Conservation (phyloP, 2,329 filamentous ascomycete genomes). For the Neurospora sp. region DNA sequence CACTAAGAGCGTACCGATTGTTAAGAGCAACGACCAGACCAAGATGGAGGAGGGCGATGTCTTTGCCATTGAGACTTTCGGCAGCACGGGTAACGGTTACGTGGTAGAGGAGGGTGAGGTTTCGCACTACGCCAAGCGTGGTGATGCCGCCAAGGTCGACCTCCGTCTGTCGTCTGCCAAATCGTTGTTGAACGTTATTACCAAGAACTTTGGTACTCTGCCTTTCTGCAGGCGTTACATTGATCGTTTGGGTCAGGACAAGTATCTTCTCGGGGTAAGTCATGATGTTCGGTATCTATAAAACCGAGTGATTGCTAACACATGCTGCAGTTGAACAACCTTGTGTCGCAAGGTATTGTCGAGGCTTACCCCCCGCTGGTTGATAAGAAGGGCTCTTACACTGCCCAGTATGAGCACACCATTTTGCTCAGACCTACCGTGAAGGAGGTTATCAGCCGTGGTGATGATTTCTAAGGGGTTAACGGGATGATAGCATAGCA, state of each 20-base stretch:
- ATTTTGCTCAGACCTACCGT: conserved; percentile 69
- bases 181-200: conserved; percentile 77
- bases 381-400: conserved; percentile 91
- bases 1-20: conserved; percentile 86
- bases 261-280: conserved; percentile 79
- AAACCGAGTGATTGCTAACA: not conserved
- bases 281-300: not conserved
- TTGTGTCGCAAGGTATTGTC: conserved; percentile 75
- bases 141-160: conserved; percentile 65
- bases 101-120: conserved; percentile 82
- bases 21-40: conserved; percentile 76
- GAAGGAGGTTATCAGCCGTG: conserved; percentile 80
- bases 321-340: conserved; percentile 62
- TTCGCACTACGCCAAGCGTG: conserved; percentile 75
- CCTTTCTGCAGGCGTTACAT: conserved; percentile 87
- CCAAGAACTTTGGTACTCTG: conserved; percentile 91
- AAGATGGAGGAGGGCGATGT: conserved; percentile 98
- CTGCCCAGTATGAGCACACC: conserved; percentile 87
- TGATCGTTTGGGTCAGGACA: conserved; percentile 87
- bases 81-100: conserved; percentile 82
- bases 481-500: conserved; percentile 35
- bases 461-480: conserved; percentile 65
- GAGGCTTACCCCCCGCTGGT: conserved; percentile 83
- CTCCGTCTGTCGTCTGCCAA: conserved; percentile 75
- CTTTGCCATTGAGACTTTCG: conserved; percentile 94